Evolutionary conservation across 2,329 filamentous ascomycete genomes (phyloP).

Genomic region (Chrysoporthe puriensis): DNA sequence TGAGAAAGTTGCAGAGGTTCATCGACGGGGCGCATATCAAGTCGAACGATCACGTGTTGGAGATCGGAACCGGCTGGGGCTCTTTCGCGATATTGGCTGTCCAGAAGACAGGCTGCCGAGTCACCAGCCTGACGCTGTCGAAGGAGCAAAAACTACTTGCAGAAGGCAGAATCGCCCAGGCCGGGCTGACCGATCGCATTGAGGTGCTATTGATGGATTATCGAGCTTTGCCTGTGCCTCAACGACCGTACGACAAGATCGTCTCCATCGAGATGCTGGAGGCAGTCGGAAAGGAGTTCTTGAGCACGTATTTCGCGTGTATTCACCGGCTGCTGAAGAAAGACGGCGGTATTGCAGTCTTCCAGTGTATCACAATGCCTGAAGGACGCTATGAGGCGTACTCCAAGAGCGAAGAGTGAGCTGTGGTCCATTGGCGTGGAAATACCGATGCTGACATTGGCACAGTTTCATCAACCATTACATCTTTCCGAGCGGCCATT

Average conservation of each 20-base stretch:
- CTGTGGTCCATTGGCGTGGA: background rate
- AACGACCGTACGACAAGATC: slow-evolving; percentile 67
- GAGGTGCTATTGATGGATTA: slow-evolving; percentile 72
- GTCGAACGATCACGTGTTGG: slow-evolving; percentile 68
- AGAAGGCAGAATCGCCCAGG: slow-evolving; percentile 64
- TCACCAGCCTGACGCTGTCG: slow-evolving; percentile 71
- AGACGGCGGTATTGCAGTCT: slow-evolving; percentile 68
- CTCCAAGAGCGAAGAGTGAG: slow-evolving; percentile 65
- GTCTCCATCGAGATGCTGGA: slow-evolving; percentile 81
- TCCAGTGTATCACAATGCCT: slow-evolving; percentile 80
- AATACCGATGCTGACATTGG: slow-evolving; percentile 19
- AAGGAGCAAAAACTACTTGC: slow-evolving; percentile 71
- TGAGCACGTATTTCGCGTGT: slow-evolving; percentile 69
- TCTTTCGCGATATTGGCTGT: slow-evolving; percentile 74
- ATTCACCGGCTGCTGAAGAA: slow-evolving; percentile 67
- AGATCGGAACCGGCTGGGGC: slow-evolving; percentile 79
- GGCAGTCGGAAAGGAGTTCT: slow-evolving; percentile 69
- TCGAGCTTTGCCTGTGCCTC: slow-evolving; percentile 59
- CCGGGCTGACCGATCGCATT: slow-evolving; percentile 63
- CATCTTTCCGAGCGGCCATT: slow-evolving; percentile 78
- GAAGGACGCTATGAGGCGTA: slow-evolving; percentile 70
- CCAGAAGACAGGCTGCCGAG: slow-evolving; percentile 65
- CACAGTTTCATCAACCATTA: slow-evolving; percentile 72
- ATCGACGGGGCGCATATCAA: slow-evolving; percentile 68
- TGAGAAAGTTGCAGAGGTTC: slow-evolving; percentile 68